Percentiles rank a stretch among this genome's conserved stretches.
Evolutionary conservation across 441 rosid genomes (phyloP).

Genomic region (Syzygium malaccense): DNA sequence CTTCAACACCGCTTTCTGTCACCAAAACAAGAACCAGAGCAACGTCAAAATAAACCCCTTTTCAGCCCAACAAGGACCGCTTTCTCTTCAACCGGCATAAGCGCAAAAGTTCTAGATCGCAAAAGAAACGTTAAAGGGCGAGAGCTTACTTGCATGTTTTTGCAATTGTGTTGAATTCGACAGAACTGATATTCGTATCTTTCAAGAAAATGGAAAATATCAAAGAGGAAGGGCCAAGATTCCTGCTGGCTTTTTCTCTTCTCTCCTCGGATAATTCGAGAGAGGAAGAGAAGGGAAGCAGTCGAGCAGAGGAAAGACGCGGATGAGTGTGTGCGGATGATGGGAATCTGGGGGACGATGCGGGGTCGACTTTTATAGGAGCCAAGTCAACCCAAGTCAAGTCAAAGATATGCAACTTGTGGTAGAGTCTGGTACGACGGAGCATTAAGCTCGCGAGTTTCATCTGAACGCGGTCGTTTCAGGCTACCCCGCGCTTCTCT

Average conservation of each 20-base stretch:
- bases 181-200: background rate
- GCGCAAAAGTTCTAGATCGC: background rate
- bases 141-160: background rate
- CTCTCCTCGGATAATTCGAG: background rate
- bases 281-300: background rate
- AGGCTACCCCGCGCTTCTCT: too few species aligned
- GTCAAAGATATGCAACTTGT: background rate
- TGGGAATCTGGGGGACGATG: background rate
- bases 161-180: background rate
- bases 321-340: background rate
- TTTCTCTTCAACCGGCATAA: background rate
- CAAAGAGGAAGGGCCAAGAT: background rate
- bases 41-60: background rate
- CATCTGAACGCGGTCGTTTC: background rate
- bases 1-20: slow-evolving; percentile 49
- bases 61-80: background rate
- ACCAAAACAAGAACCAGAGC: background rate
- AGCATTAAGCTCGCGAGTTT: background rate
- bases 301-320: background rate
- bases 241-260: background rate
- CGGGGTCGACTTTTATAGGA: background rate
- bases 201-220: background rate
- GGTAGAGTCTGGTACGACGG: background rate
- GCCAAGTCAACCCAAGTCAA: background rate
- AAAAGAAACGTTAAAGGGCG: background rate